A percentile compares a stretch with the other conserved stretches of the same genome.
Evolutionary conservation across 345 rosid species (phyloP).

Genomic region (Punica granatum): DNA sequence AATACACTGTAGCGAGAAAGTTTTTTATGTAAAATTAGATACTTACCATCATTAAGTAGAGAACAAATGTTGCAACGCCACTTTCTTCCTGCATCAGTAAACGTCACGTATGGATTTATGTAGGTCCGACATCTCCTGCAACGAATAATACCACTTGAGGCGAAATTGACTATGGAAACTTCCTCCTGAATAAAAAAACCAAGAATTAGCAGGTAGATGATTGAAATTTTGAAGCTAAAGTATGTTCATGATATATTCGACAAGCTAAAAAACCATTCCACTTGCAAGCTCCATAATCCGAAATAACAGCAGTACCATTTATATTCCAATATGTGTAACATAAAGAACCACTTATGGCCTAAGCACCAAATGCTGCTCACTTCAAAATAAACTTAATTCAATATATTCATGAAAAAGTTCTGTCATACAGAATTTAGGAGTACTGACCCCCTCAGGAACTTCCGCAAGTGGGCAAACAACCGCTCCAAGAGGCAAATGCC

Average conservation of each 20-base stretch:
- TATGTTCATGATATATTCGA: constrained; percentile 1
- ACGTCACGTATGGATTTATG: constrained; percentile 85
- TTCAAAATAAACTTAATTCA: not conserved
- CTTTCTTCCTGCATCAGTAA: constrained; percentile 95
- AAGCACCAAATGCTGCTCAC: not conserved
- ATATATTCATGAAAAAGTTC: constrained; percentile 3
- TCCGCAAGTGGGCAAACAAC: constrained; percentile 99
- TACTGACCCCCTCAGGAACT: constrained; percentile 85
- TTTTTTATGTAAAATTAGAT: not conserved
- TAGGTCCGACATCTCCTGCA: constrained; percentile 98
- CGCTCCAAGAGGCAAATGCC: constrained; percentile 99
- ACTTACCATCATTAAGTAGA: constrained; percentile 89
- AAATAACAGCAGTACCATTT: not conserved
- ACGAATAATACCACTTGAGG: constrained; percentile 80
- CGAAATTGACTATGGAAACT: constrained; percentile 86
- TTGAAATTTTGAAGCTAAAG: constrained; percentile 8
- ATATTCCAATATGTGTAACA: not conserved
- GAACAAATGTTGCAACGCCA: constrained; percentile 99
- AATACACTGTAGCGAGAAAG: not conserved
- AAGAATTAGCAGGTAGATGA: constrained; percentile 12
- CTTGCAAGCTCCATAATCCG: not conserved
- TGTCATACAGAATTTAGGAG: constrained; percentile 7
- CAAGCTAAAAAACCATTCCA: not conserved
- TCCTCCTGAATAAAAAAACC: constrained; percentile 61
- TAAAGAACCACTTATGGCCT: not conserved